Evolutionary conservation across 495 filamentous ascomycete species (phyloP).

Genomic region (Sporormia fimetaria): DNA sequence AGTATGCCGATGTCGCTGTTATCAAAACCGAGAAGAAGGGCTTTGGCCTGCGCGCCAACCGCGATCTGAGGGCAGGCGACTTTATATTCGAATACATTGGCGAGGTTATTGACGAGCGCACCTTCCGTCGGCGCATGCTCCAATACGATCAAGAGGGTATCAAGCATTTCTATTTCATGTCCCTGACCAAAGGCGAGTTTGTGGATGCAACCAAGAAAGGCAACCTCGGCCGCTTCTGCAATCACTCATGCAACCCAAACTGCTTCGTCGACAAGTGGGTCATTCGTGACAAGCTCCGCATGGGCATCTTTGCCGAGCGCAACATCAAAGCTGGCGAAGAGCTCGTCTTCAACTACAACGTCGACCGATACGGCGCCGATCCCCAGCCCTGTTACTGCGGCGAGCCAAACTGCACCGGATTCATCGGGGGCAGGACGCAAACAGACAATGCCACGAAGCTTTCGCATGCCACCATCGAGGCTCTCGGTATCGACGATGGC

Average conservation of each 20-base stretch:
- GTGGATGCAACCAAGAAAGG: slow-evolving; percentile 96
- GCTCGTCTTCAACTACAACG: slow-evolving; percentile 99
- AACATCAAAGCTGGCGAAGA: slow-evolving; percentile 83
- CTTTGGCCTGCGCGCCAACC: slow-evolving; percentile 75
- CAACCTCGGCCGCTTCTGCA: slow-evolving; percentile 94
- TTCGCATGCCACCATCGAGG: slow-evolving; percentile 81
- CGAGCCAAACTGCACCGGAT: slow-evolving; percentile 88
- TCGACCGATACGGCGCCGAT: slow-evolving; percentile 93
- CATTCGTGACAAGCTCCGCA: slow-evolving; percentile 92
- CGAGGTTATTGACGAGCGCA: slow-evolving; percentile 88
- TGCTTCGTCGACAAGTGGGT: slow-evolving; percentile 99
- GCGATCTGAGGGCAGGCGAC: slow-evolving; percentile 62
- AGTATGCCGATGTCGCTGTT: slow-evolving; percentile 85
- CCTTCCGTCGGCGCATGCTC: slow-evolving; percentile 76
- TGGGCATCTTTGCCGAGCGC: slow-evolving; percentile 96
- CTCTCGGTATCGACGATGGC: slow-evolving; percentile 86
- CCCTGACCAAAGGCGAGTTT: slow-evolving; percentile 89
- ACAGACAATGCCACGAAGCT: slow-evolving; percentile 91
- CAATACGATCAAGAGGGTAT: slow-evolving; percentile 93
- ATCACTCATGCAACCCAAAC: slow-evolving; percentile 98
- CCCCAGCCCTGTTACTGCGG: slow-evolving; percentile 95
- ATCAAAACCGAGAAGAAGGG: slow-evolving; percentile 98
- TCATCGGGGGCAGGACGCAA: slow-evolving; percentile 94
- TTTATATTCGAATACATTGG: slow-evolving; percentile 98
- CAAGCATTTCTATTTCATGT: slow-evolving; percentile 99